Evolutionary conservation across 805 yeast species (phyloP).

Genomic region (Ogataea pilisensis): DNA sequence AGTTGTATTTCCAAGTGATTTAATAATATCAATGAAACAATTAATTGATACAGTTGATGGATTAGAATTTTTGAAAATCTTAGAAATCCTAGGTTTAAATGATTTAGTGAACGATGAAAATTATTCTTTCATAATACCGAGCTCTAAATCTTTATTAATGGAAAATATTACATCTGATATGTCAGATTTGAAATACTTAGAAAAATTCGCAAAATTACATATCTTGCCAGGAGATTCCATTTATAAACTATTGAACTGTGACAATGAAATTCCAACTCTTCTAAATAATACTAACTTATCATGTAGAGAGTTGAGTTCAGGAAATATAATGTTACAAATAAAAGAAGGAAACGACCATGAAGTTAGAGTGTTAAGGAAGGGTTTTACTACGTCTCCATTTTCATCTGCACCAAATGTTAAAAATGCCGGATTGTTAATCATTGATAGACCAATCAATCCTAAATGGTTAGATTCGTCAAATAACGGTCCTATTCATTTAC

Average conservation of each 20-base stretch:
- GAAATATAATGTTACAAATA: conserved; percentile 36
- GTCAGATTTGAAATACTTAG: conserved; percentile 33
- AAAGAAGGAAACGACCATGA: conserved; percentile 51
- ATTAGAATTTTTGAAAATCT: conserved; percentile 41
- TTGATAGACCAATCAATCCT: conserved; percentile 66
- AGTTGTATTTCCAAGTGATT: conserved; percentile 51
- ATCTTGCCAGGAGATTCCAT: conserved; percentile 58
- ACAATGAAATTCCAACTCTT: conserved; percentile 39
- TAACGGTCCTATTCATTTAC: conserved; percentile 48
- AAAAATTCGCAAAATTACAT: conserved; percentile 61
- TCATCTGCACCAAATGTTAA: conserved; percentile 9
- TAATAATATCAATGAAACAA: conserved; percentile 51
- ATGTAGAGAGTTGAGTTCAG: conserved; percentile 38
- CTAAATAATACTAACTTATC: conserved; percentile 41
- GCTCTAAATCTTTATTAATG: conserved; percentile 48
- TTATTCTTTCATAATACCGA: conserved; percentile 72
- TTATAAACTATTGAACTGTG: conserved; percentile 44
- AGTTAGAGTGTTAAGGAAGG: conserved; percentile 56
- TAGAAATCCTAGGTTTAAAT: conserved; percentile 39
- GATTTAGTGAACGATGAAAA: conserved; percentile 38
- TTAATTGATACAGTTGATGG: conserved; percentile 54
- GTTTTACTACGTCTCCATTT: conserved; percentile 43
- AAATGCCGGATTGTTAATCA: conserved; percentile 51
- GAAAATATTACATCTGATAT: conserved; percentile 46
- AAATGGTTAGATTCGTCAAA: conserved; percentile 47